Evolutionary conservation across 768 basidiomycete species (phyloP), one percentile per base, ranked within the genome.

Genomic region (Coprinellus aureogranulatus): DNA sequence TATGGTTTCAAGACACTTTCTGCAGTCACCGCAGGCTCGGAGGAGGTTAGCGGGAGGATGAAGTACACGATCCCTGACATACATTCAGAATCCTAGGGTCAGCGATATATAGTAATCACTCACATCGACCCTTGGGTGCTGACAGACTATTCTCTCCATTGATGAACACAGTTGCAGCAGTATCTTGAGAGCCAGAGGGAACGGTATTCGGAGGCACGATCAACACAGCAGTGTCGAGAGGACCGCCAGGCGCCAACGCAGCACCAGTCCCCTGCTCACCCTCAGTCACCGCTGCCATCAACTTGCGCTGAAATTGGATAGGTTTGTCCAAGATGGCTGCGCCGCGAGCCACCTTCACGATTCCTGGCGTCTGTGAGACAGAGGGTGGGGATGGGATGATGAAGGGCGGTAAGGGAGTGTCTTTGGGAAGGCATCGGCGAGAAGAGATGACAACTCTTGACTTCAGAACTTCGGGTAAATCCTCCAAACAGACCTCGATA

Each of bases 121-220:
- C 64, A 88, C 90, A 89, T 78, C 86, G 87, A 2, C 84, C 89
- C 49, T 77, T 73, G 0, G 93, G 93, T 22, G 89, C 79, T 4
- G 88, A 86, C 74, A 92, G 75, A 14, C 87, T 87, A 9, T 83
- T 86, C 65, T 87, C 83, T 2, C 92, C 93, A 1, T 85, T 82
- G 22, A 89, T 73, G 31, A 94, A 70, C 1, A 79, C 84, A 47
- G 85, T 86, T 2, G 83, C 87, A 3, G 85, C 78, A 10, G 75
- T 74, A 1, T 74, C 74, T 4, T 70, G 69, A 2, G 77, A 74
- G 22, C 85, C 85, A 26, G 77, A 82, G 40, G 68, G 53, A 8
- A 90, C 64, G 0, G 84, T 81, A 1, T 73, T 75, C 1, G 92
- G 93, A 0, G 92, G 89, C 61, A 93, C 92, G 4, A 93, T 78